Evolutionary conservation across 2,329 filamentous ascomycete species (phyloP), one percentile per base, ranked within the genome.

Genomic region (Phyllosticta citribraziliensis): DNA sequence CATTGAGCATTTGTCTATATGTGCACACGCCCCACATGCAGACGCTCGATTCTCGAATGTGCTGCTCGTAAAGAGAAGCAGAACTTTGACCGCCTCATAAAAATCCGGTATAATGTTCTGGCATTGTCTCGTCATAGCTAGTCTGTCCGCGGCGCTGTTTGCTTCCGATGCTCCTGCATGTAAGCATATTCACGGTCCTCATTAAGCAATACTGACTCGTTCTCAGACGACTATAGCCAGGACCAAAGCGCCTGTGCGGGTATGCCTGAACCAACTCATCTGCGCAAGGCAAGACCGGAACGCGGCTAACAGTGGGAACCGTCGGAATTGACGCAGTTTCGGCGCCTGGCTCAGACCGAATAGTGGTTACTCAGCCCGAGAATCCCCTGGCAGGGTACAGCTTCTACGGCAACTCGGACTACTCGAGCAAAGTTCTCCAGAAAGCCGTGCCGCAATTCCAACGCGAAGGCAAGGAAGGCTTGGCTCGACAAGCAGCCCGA

Each of bases 361-460:
- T 14, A 19, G n/a, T n/a, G 12, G 40, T n/a, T 8, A 47, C 40
- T 47, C 40, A 17, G 24, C 61, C 67, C 27, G 64, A 63, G 5
- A 82, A 82, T 66, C 78, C 79, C 0, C 80, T 82, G 62, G 71
- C 72, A 10, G 79, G 79, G 20, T 76, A 78, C 62, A 72, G 78
- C 63, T 75, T 80, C 55, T 82, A 81, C 63, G 76, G 75, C 30
- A 82, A 82, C 65, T 74, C 78, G 2, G 81, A 79, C 70, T 82
- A 82, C 68, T 74, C 79, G 3, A 79, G 79, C 3, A 79, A 82
- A 65, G 76, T 82, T 40, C 75, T 77, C 60, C 78, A 70, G 40
- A 73, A 80, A 19, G 87, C 87, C 8, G 80, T 88, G 20, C 86
- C 87, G 9, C 82, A 81, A 17, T 73, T 89, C 63, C 81, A 81